phyloP scores from a whole-genome alignment of 495 filamentous ascomycete genomes.

The Neurospora hispaniola region DNA sequence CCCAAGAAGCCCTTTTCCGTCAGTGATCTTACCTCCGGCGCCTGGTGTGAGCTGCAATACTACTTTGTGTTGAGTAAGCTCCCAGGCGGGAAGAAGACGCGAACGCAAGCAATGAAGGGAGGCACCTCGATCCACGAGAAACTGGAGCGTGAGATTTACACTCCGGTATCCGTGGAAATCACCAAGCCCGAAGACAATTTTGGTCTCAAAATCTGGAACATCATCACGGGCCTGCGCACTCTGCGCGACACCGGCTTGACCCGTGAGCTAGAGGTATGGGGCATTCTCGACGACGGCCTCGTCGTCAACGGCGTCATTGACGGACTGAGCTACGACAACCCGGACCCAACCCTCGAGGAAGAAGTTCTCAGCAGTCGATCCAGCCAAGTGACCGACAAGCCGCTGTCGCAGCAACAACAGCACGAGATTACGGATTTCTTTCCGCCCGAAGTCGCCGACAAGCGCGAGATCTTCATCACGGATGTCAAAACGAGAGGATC shows the following conservation, averaged over 20 bases:
- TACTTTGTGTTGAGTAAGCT: conserved; percentile 70
- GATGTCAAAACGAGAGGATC: conserved; percentile 79
- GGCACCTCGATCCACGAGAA: conserved; percentile 69
- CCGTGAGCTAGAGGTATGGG: conserved; percentile 90
- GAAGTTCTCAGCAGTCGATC: conserved; percentile 25
- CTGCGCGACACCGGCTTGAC: conserved; percentile 72
- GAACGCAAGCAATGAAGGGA: conserved; percentile 71
- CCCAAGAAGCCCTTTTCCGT: conserved; percentile 80
- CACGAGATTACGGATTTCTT: conserved; percentile 17
- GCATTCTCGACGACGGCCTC: conserved; percentile 60
- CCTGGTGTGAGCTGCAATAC: conserved; percentile 96
- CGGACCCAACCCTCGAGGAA: conserved; percentile 57
- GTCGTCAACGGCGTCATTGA: conserved; percentile 87
- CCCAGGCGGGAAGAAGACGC: conserved; percentile 53
- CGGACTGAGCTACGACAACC: conserved; percentile 67
- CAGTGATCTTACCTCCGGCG: conserved; percentile 74
- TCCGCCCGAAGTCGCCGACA: not conserved
- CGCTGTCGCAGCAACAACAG: conserved; percentile 15
- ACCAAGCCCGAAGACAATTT: conserved; percentile 69
- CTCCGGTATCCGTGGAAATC: conserved; percentile 59
- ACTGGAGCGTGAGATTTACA: conserved; percentile 78
- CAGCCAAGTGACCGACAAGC: conserved; percentile 9
- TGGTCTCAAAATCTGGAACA: conserved; percentile 83
- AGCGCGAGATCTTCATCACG: conserved; percentile 55
- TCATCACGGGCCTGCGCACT: conserved; percentile 72